Conservation (phyloP, 768 basidiomycete genomes). For the Lentinula guzmanii region DNA sequence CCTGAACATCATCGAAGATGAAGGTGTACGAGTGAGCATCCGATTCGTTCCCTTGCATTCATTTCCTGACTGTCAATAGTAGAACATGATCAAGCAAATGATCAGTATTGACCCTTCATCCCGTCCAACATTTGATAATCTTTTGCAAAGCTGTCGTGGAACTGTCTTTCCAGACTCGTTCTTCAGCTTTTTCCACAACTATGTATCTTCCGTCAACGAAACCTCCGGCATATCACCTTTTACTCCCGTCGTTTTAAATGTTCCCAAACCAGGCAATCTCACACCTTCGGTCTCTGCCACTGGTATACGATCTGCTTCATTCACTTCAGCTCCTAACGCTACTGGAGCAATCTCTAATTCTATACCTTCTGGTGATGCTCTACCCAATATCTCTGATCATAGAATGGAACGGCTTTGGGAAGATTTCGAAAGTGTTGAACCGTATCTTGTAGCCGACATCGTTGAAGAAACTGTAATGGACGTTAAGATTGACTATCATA, state of each 20-base stretch:
- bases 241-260: constrained; percentile 22
- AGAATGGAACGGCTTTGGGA: constrained; percentile 80
- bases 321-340: constrained; percentile 15
- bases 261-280: constrained; percentile 20
- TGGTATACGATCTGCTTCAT: constrained; percentile 24
- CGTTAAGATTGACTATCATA: constrained; percentile 50
- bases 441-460: constrained; percentile 50
- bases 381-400: constrained; percentile 83
- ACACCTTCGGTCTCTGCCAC: constrained; percentile 28
- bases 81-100: constrained; percentile 90
- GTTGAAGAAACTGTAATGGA: constrained; percentile 43
- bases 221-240: constrained; percentile 44
- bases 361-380: constrained; percentile 26
- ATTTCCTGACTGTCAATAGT: constrained; percentile 22
- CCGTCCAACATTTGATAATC: constrained; percentile 77
- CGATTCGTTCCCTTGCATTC: neutral
- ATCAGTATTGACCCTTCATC: constrained; percentile 70
- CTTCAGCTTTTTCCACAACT: constrained; percentile 92
- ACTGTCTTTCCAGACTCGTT: constrained; percentile 88
- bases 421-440: constrained; percentile 80
- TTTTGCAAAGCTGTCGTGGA: constrained; percentile 70
- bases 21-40: constrained; percentile 66
- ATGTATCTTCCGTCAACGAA: constrained; percentile 76
- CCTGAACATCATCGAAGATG: constrained; percentile 73
- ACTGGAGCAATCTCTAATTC: constrained; percentile 17